These are phyloP conservation scores for Thamnidium elegans DNA, from an alignment of 192 early-diverging fungal species.

Conservation along the genomic window DNA sequence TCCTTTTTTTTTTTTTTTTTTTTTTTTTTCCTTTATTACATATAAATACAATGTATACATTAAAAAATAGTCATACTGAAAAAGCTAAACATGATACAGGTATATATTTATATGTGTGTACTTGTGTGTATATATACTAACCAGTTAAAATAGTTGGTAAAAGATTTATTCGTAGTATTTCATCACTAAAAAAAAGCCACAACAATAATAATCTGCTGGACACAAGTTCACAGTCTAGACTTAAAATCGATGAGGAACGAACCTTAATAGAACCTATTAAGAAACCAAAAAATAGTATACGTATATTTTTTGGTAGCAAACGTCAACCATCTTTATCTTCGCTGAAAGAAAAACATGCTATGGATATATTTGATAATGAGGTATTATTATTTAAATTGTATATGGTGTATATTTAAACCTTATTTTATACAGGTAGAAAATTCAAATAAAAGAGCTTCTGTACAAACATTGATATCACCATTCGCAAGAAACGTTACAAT, in stretches of 20 bases:
- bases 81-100: not conserved
- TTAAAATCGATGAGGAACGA: slow-evolving; percentile 4
- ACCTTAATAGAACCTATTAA: not conserved
- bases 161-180: slow-evolving; percentile 13
- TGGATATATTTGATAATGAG: not conserved
- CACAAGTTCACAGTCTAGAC: not conserved
- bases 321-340: not conserved
- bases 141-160: slow-evolving; percentile 1
- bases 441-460: slow-evolving; percentile 13
- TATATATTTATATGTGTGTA: not conserved
- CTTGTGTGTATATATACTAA: not conserved
- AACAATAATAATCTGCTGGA: not conserved
- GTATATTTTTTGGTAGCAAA: no score
- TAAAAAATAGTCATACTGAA: not conserved
- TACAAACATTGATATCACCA: slow-evolving; percentile 25
- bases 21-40: no score
- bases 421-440: not conserved
- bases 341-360: not conserved
- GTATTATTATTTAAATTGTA: not conserved
- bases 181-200: slow-evolving; percentile 7
- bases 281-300: not conserved
- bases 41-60: no score
- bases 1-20: not conserved
- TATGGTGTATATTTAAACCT: not conserved
- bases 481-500: slow-evolving; percentile 22